Evolutionary conservation across 176 grass and related monocot genomes (phyloP), one percentile per base, ranked within the genome.

Genomic region (Juncus effusus): DNA sequence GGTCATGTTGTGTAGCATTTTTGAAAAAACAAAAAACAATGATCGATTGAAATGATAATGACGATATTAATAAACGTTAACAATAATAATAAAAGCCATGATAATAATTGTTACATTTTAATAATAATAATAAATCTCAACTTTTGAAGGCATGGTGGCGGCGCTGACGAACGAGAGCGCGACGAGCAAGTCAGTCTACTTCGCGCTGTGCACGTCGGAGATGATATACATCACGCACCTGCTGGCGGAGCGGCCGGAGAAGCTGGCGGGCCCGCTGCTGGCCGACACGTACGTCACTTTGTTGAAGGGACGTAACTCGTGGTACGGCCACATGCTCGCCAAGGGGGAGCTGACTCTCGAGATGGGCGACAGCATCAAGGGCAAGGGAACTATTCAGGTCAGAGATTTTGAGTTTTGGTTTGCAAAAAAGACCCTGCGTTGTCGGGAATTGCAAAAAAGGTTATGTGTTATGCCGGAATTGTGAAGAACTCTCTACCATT

Each of bases 191-290:
- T 78, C 94, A 0, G 94, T 99, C 60, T 99, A 99, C 68, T 99
- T 99, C 71, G 85, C 94, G 42, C 94, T 91, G 55, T 99, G 94
- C 65, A 99, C 94, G 51, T 99, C 94, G 53, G 94, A 99, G 83
- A 93, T 99, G 94, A 99, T 99, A 81, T 99, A 91, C 64, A 93
- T 99, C 83, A 99, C 94, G 62, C 94, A 99, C 61, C 78, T 99
- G 55, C 64, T 99, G 69, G 80, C 90, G 54, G 83, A 99, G 80
- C 88, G 90, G 51, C 94, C 94, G 7, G 94, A 93, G 80, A 99
- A 99, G 74, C 89, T 99, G 65, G 94, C 94, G 44, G 94, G 94
- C 2, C 94, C 94, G 4, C 83, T 99, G 61, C 78, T 99, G 77
- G 94, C 94, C 3, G 89, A 99, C 63, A 93, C 94, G 36, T 99